Evolutionary conservation across 179 eudicot species (phyloP), one percentile per base, ranked within the genome.

Genomic region (Heliamphora ciliata): DNA sequence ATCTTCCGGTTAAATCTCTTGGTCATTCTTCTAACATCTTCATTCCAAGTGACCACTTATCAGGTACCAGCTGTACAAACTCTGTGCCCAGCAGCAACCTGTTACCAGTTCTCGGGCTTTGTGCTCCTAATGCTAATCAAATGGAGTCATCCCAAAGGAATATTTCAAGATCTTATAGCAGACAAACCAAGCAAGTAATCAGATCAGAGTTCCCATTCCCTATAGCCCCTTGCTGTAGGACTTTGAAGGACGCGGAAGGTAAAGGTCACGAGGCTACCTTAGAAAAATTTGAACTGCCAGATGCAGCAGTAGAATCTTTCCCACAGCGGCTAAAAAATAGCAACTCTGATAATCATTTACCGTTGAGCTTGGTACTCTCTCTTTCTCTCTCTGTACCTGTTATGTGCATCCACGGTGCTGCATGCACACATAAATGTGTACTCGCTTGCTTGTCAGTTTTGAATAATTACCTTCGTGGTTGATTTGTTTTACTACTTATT

Each of bases 121-220:
- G 91, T 92, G 99, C 99, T 78, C 98, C 99, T 17, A 97, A 94
- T 89, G 97, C 97, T 71, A 80, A 79, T 78, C 92, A 86, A 82
- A 81, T 83, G 52, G 98, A 90, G 82, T 83, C 85, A 60, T 77
- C 86, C 76, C 89, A 90, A 76, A 88, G 91, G 83, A 92, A 82
- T 82, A 58, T 64, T 80, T 85, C 89, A 17, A 89, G 87, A 84
- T 82, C 91, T 2, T 65, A 80, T 81, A 84, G 81, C 79, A 90
- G 87, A 75, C 93, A 92, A 85, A 82, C 71, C 77, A 89, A 86
- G 84, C 89, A 84, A 69, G 87, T 81, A 59, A 67, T 74, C 31
- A 87, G 81, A 50, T 87, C 87, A 21, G 91, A 90, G 24, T 88
- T 93, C 81, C 94, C 90, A 55, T 85, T 89, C 64, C 90, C 83